Evolutionary conservation across 139 green algal genomes (phyloP).

Genomic region (Chara braunii): DNA sequence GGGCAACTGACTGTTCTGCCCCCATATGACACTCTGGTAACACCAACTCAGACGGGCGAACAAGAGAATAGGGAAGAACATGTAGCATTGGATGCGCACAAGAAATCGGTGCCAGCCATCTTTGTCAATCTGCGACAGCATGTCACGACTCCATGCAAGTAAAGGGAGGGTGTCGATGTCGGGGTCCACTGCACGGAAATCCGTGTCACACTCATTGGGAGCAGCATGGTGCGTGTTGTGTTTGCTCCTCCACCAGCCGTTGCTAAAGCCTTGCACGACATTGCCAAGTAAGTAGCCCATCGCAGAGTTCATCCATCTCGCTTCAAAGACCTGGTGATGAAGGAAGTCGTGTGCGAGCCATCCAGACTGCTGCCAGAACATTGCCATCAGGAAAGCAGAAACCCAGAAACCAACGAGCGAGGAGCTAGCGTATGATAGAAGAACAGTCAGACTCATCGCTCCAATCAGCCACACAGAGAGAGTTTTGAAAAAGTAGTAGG

Average conservation of each 20-base stretch:
- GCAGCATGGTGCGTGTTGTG: constrained; percentile 68
- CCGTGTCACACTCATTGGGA: constrained; percentile 53
- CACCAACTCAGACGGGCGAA: constrained; percentile 58
- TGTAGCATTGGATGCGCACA: constrained; percentile 50
- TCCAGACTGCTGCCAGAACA: constrained; percentile 64
- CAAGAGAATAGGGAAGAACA: constrained; percentile 60
- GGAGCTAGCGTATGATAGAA: background rate
- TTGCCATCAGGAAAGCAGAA: constrained; percentile 47
- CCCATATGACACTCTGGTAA: no score
- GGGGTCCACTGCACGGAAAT: constrained; percentile 51
- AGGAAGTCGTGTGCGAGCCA: constrained; percentile 70
- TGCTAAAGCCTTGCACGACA: constrained; percentile 50
- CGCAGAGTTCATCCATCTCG: constrained; percentile 43
- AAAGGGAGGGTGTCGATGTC: constrained; percentile 73
- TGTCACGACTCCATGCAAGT: constrained; percentile 56
- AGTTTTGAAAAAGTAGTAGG: constrained; percentile 55
- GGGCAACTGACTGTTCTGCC: no score
- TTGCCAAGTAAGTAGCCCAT: constrained; percentile 50
- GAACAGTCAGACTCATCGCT: constrained; percentile 16
- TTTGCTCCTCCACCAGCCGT: constrained; percentile 68
- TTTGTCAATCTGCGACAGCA: constrained; percentile 42
- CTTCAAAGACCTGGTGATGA: constrained; percentile 58
- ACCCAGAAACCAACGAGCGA: constrained; percentile 9
- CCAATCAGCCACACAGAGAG: constrained; percentile 32
- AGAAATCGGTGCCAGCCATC: constrained; percentile 24